These are phyloP conservation scores for Blastomyces parvus DNA, from an alignment of 2,329 filamentous ascomycete species.

Conservation along the genomic window DNA sequence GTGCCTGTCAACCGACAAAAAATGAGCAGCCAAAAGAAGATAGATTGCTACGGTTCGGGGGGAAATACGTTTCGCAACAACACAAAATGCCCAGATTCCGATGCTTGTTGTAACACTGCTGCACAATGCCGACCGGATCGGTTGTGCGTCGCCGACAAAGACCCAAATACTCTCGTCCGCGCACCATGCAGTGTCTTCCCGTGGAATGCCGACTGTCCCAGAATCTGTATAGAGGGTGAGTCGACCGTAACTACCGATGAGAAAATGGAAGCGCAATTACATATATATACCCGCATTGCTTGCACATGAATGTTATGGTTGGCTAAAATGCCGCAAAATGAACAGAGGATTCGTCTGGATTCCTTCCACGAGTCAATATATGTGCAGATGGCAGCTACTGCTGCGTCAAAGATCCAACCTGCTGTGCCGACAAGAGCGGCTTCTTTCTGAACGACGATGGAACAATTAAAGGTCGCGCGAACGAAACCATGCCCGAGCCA, in stretches of 20 bases:
- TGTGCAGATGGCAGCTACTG: constrained; percentile 1
- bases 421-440: background rate
- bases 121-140: constrained; percentile 3
- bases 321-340: background rate
- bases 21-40: background rate
- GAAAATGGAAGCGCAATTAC: background rate
- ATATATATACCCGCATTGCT: background rate
- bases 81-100: background rate
- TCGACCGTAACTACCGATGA: background rate
- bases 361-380: constrained; percentile 4
- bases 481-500: background rate
- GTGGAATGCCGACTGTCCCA: background rate
- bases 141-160: background rate
- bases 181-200: background rate
- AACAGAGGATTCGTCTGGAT: background rate
- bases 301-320: background rate
- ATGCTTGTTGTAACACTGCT: background rate
- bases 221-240: constrained; percentile 2
- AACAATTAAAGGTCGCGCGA: constrained; percentile 1
- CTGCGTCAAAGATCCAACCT: constrained; percentile 3
- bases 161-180: background rate
- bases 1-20: background rate
- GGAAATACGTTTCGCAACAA: background rate
- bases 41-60: background rate
- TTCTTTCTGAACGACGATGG: constrained; percentile 2